Conservation (phyloP, 2,329 filamentous ascomycete genomes). For the Cryoendolithus antarcticus region DNA sequence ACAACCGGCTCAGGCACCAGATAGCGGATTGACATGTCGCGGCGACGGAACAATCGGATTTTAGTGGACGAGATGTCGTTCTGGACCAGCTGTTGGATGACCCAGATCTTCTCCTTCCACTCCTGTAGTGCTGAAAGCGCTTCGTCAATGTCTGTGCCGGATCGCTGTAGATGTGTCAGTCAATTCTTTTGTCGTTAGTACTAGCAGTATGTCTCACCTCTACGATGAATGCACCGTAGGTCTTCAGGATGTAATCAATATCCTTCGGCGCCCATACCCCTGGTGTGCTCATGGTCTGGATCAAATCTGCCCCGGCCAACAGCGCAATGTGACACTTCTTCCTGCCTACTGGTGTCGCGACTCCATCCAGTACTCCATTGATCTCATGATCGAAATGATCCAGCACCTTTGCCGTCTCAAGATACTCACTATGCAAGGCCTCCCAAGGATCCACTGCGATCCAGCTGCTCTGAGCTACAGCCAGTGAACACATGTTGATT, state of each 20-base stretch:
- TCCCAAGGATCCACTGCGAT: slow-evolving; percentile 83
- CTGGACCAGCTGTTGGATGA: slow-evolving; percentile 78
- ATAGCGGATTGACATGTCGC: slow-evolving; percentile 73
- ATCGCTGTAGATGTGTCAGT: slow-evolving; percentile 61
- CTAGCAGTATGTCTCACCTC: slow-evolving; percentile 17
- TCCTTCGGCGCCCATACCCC: slow-evolving; percentile 72
- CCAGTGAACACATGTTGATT: slow-evolving; percentile 77
- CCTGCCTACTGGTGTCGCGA: slow-evolving; percentile 56
- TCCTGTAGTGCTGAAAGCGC: slow-evolving; percentile 68
- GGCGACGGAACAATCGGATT: slow-evolving; percentile 66
- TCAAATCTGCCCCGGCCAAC: slow-evolving; percentile 54
- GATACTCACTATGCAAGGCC: slow-evolving; percentile 71
- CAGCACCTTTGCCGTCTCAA: slow-evolving; percentile 76
- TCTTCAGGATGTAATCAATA: slow-evolving; percentile 74
- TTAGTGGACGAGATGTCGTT: slow-evolving; percentile 75
- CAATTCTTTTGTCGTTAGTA: background rate
- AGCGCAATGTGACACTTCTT: slow-evolving; percentile 65
- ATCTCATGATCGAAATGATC: slow-evolving; percentile 89
- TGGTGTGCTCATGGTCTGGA: slow-evolving; percentile 40
- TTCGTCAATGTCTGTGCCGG: slow-evolving; percentile 78
- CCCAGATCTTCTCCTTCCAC: slow-evolving; percentile 76
- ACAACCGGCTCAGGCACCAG: slow-evolving; percentile 62
- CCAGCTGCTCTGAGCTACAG: slow-evolving; percentile 64
- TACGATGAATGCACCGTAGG: slow-evolving; percentile 74
- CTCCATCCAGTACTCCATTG: slow-evolving; percentile 63